A percentile compares a stretch with the other conserved stretches of the same genome.
Evolutionary conservation across 1,284 basidiomycete species (phyloP).

Genomic region (Takashimella koratensis): DNA sequence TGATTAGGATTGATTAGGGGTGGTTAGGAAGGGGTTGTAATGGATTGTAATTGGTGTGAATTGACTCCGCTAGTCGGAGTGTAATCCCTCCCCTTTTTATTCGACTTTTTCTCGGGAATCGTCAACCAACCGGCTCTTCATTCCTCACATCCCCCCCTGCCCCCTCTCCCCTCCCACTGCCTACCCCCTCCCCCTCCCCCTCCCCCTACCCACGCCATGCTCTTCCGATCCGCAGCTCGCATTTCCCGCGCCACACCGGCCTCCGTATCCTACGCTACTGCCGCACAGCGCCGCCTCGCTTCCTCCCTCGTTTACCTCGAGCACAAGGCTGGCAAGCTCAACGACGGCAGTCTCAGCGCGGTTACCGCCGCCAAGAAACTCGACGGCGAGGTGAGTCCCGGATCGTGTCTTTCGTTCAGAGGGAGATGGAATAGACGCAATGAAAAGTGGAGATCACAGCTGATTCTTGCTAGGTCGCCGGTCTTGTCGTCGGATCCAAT

Average conservation of each 20-base stretch:
- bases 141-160: background rate
- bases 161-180: background rate
- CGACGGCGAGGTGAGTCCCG: constrained; percentile 54
- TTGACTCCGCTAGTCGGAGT: no score
- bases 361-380: constrained; percentile 82
- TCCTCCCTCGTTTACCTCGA: constrained; percentile 79
- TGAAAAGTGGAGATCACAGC: no score
- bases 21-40: no score
- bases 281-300: constrained; percentile 34
- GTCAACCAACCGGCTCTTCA: background rate
- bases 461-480: constrained; percentile 60
- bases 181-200: background rate
- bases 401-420: background rate
- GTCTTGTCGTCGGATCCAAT: constrained; percentile 74
- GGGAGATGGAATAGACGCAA: background rate
- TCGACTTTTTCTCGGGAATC: no score
- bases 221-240: constrained; percentile 17
- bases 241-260: constrained; percentile 10
- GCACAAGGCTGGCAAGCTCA: constrained; percentile 76
- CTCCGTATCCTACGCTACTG: constrained; percentile 6
- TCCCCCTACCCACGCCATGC: constrained; percentile 11
- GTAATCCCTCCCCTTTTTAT: no score
- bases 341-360: constrained; percentile 80
- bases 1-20: no score
- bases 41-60: no score